Conservation (phyloP, 257 asterid genomes). For the Ehretia macrophylla region DNA sequence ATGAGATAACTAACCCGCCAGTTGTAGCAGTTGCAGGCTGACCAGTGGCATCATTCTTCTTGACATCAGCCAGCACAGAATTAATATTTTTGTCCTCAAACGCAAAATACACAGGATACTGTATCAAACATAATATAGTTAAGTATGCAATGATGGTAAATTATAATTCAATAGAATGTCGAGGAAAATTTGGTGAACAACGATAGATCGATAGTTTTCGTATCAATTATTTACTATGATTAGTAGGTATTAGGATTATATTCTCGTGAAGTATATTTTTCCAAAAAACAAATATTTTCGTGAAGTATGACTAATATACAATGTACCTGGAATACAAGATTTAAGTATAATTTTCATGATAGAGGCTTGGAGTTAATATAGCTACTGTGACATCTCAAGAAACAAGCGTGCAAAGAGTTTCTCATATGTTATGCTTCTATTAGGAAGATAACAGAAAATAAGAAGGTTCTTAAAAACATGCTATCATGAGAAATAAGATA, state of each 20-base stretch:
- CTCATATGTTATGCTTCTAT: background rate
- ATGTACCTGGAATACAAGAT: too few species aligned
- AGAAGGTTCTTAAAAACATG: background rate
- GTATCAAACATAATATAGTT: slow-evolving; percentile 31
- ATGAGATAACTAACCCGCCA: slow-evolving; percentile 73
- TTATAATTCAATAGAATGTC: background rate
- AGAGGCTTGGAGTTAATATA: too few species aligned
- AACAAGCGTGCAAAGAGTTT: background rate
- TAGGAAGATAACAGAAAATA: too few species aligned
- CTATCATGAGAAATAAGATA: too few species aligned
- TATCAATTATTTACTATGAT: background rate
- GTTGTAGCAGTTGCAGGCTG: slow-evolving; percentile 96
- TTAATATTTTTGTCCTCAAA: slow-evolving; percentile 72
- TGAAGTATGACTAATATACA: too few species aligned
- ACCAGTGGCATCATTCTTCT: slow-evolving; percentile 83
- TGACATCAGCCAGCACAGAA: slow-evolving; percentile 76
- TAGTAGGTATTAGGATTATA: too few species aligned
- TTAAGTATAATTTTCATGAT: too few species aligned
- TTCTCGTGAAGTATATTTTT: too few species aligned
- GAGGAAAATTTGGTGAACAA: background rate
- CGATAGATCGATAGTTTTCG: too few species aligned
- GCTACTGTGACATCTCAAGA: too few species aligned
- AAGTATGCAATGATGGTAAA: background rate
- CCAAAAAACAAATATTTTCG: too few species aligned
- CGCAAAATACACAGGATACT: slow-evolving; percentile 96